A percentile compares a stretch with the other conserved stretches of the same genome.
Evolutionary conservation across 305 asterid species (phyloP).

Genomic region (Ruellia speciosa): DNA sequence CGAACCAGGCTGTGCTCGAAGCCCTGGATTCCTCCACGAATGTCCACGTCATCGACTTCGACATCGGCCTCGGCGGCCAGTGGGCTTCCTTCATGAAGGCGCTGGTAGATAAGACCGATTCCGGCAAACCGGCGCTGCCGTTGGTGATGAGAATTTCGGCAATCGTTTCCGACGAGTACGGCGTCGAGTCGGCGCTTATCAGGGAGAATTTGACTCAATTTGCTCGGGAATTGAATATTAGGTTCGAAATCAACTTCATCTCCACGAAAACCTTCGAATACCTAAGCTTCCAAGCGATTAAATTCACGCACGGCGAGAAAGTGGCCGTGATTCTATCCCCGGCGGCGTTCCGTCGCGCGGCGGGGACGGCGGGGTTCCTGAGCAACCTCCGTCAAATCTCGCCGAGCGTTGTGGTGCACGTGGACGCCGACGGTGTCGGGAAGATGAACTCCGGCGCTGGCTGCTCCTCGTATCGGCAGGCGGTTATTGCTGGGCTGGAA

Average conservation of each 20-base stretch:
- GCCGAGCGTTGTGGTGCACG: slow-evolving; percentile 82
- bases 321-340: slow-evolving; percentile 62
- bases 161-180: slow-evolving; percentile 66
- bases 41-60: slow-evolving; percentile 85
- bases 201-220: slow-evolving; percentile 59
- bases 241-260: slow-evolving; percentile 63
- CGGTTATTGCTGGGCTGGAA: slow-evolving; percentile 73
- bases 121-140: slow-evolving; percentile 20
- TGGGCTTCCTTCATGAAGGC: slow-evolving; percentile 96
- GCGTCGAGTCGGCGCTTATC: slow-evolving; percentile 49
- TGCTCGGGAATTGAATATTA: slow-evolving; percentile 58
- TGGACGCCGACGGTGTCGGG: slow-evolving; percentile 68
- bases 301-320: slow-evolving; percentile 66
- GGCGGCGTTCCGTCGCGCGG: slow-evolving; percentile 56
- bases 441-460: slow-evolving; percentile 37
- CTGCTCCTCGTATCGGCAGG: slow-evolving; percentile 50
- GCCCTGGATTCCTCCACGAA: slow-evolving; percentile 51
- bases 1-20: slow-evolving; percentile 90
- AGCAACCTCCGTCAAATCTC: slow-evolving; percentile 55
- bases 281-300: slow-evolving; percentile 53
- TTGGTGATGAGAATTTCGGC: slow-evolving; percentile 53
- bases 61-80: slow-evolving; percentile 80
- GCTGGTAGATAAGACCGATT: slow-evolving; percentile 53
- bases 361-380: slow-evolving; percentile 58
- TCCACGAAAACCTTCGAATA: slow-evolving; percentile 49